Conservation (phyloP, 106 monocot species). For the Dendrobium huoshanense region DNA sequence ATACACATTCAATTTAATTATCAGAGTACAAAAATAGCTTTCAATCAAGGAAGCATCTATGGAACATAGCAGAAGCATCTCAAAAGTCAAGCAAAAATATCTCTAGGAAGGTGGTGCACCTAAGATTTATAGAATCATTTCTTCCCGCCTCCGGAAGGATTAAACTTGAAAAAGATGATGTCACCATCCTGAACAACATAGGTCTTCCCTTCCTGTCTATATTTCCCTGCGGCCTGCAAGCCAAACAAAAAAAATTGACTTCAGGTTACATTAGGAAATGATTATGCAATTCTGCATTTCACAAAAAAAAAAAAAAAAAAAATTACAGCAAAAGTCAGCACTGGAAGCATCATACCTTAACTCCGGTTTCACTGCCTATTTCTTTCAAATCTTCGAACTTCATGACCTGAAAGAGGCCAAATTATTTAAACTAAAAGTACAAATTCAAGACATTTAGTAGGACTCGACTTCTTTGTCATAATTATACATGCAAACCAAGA, state of each 20-base stretch:
- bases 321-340: not conserved
- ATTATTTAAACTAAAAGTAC: not conserved
- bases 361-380: conserved; percentile 71
- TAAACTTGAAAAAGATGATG: conserved; percentile 97
- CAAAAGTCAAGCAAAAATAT: not conserved
- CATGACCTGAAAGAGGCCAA: conserved; percentile 65
- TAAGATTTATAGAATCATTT: conserved; percentile 34
- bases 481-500: not conserved
- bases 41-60: not conserved
- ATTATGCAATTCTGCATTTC: not conserved
- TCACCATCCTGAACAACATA: conserved; percentile 94
- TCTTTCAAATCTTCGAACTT: conserved; percentile 98
- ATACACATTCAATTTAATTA: not conserved
- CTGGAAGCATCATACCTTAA: conserved; percentile 52
- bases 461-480: not conserved
- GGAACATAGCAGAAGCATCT: not conserved
- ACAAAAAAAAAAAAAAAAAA: not conserved
- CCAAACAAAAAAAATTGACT: not conserved
- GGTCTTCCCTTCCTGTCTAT: conserved; percentile 94
- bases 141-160: conserved; percentile 90
- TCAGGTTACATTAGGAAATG: not conserved
- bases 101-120: not conserved
- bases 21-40: not conserved
- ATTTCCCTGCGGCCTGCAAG: conserved; percentile 87
- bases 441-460: not conserved